These are phyloP conservation scores for Debaryomyces sp. DNA, from an alignment of 1,139 yeast genomes.

Conservation along the genomic window DNA sequence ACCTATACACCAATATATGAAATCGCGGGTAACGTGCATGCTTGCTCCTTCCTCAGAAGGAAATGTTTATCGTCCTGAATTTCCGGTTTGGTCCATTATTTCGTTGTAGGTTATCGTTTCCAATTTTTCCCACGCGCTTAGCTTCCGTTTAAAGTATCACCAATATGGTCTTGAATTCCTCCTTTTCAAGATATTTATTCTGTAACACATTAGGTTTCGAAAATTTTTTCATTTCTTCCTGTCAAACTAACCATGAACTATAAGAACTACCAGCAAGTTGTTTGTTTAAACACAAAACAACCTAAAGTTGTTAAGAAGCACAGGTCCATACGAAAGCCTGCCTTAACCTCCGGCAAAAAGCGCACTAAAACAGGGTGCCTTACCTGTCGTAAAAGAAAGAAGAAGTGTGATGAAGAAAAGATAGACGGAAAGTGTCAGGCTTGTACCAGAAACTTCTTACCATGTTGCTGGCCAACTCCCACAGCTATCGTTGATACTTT, in stretches of 20 bases:
- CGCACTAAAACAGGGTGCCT: conserved; percentile 50
- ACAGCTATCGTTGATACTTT: conserved; percentile 15
- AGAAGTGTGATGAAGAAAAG: conserved; percentile 49
- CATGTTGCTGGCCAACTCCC: conserved; percentile 45
- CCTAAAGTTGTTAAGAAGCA: conserved; percentile 15
- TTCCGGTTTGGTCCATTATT: neutral
- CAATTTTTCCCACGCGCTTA: conserved; percentile 1
- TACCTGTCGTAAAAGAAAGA: conserved; percentile 49
- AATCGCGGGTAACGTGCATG: neutral
- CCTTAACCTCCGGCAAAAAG: conserved; percentile 14
- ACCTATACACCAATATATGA: neutral
- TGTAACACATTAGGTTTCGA: neutral
- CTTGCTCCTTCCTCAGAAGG: neutral
- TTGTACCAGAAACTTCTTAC: conserved; percentile 49
- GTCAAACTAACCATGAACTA: conserved; percentile 24
- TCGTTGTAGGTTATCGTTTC: conserved; percentile 4
- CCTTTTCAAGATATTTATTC: neutral
- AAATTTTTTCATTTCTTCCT: neutral
- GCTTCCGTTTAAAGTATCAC: neutral
- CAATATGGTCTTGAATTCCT: neutral
- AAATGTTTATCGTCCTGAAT: neutral
- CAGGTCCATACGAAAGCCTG: conserved; percentile 11
- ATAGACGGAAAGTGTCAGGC: conserved; percentile 52
- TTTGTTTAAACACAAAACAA: conserved; percentile 34
- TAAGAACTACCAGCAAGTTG: conserved; percentile 47